phyloP scores from a whole-genome alignment of 306 rosid genomes.

The Mimosa pudica region DNA sequence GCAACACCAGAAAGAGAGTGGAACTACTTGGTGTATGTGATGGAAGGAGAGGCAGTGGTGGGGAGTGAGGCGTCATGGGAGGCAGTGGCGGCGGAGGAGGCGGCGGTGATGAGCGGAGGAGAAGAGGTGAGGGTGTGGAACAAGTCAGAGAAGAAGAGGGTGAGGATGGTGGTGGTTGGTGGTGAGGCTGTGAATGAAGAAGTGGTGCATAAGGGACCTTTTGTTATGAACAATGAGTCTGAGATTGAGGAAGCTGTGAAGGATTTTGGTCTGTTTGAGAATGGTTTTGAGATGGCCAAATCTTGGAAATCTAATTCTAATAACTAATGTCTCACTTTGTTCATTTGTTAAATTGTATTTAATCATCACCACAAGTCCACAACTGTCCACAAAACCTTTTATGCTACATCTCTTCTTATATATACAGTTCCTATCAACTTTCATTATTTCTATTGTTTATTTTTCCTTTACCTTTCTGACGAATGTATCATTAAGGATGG shows the following conservation, averaged over 20 bases:
- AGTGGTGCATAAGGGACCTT: conserved; percentile 58
- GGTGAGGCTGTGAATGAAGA: conserved; percentile 64
- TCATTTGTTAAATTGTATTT: not conserved
- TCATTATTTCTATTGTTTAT: no score
- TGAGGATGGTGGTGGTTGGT: conserved; percentile 52
- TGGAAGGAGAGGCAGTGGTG: conserved; percentile 64
- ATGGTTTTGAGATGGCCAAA: conserved; percentile 66
- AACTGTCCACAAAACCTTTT: not conserved
- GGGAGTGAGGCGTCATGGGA: conserved; percentile 33
- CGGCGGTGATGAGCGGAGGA: conserved; percentile 55
- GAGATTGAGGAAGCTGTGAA: conserved; percentile 54
- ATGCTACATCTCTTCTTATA: no score
- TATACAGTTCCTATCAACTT: no score
- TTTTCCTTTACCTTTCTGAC: no score
- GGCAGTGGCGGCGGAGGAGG: conserved; percentile 41
- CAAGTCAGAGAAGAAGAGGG: conserved; percentile 38
- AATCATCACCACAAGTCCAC: not conserved
- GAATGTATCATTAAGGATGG: no score
- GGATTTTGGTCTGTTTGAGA: conserved; percentile 48
- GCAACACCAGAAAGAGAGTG: conserved; percentile 49
- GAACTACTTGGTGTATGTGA: conserved; percentile 55
- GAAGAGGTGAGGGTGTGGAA: conserved; percentile 57
- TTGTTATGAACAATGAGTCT: conserved; percentile 66
- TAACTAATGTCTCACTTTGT: not conserved
- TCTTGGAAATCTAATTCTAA: conserved; percentile 48